Percentiles rank a stretch among this genome's conserved stretches.
These are phyloP conservation scores for Elsinoe ampelina DNA, from an alignment of 2,329 filamentous ascomycete species.

Conservation along the genomic window DNA sequence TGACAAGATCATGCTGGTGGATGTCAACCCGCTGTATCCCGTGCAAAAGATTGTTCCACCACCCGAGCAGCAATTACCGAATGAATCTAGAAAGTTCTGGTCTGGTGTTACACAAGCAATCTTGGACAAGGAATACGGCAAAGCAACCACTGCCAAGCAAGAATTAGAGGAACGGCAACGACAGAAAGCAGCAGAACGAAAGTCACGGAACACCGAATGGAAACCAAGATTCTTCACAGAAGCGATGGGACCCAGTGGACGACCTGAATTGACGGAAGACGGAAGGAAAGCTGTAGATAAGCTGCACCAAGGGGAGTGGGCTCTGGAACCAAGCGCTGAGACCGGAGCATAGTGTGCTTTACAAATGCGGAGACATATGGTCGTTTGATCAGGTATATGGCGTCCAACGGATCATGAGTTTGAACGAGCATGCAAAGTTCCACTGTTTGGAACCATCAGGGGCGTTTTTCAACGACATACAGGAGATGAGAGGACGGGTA, in stretches of 20 bases:
- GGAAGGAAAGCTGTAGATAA: slow-evolving; percentile 49
- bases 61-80: slow-evolving; percentile 65
- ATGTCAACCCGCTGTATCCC: slow-evolving; percentile 74
- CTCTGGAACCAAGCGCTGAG: slow-evolving; percentile 38
- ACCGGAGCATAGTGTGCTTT: slow-evolving; percentile 25
- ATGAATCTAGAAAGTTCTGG: slow-evolving; percentile 89
- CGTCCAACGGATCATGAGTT: not conserved
- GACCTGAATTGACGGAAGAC: slow-evolving; percentile 54
- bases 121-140: slow-evolving; percentile 66
- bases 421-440: not conserved
- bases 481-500: not conserved
- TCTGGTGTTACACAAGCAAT: slow-evolving; percentile 80
- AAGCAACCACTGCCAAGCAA: slow-evolving; percentile 78
- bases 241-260: slow-evolving; percentile 49
- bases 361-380: not conserved
- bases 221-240: slow-evolving; percentile 78
- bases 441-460: not conserved
- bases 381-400: slow-evolving; percentile 6
- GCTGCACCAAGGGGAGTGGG: slow-evolving; percentile 44
- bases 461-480: not conserved
- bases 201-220: slow-evolving; percentile 61
- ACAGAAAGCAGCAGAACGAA: slow-evolving; percentile 71
- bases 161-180: slow-evolving; percentile 87
- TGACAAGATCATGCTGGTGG: slow-evolving; percentile 65
- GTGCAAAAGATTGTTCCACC: slow-evolving; percentile 73